These are phyloP conservation scores for Huntiella omanensis DNA, from an alignment of 2,329 filamentous ascomycete genomes.

Conservation along the genomic window DNA sequence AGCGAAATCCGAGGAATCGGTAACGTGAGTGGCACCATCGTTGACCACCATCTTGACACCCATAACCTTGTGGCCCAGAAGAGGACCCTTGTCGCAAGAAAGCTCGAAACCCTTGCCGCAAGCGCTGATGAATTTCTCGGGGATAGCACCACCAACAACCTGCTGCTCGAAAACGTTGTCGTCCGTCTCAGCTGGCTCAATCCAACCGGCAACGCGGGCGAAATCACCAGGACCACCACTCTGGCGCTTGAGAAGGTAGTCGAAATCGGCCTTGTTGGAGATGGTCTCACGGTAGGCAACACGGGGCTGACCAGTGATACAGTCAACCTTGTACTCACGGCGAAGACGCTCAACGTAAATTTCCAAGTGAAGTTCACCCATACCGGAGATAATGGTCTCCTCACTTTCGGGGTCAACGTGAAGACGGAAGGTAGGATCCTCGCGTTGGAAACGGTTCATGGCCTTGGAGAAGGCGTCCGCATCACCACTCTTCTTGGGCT, in stretches of 20 bases:
- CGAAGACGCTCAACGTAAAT: constrained; percentile 96
- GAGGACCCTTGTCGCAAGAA: constrained; percentile 67
- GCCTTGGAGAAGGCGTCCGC: constrained; percentile 92
- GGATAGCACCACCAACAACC: constrained; percentile 75
- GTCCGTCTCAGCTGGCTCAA: constrained; percentile 60
- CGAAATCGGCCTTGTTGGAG: constrained; percentile 60
- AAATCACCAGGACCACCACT: constrained; percentile 90
- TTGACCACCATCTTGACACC: constrained; percentile 82
- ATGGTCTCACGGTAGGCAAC: constrained; percentile 96
- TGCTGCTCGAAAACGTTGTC: constrained; percentile 73
- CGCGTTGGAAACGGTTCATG: constrained; percentile 95
- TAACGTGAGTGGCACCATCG: constrained; percentile 92
- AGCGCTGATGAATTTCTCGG: constrained; percentile 86
- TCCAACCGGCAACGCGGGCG: constrained; percentile 75
- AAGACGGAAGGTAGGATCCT: constrained; percentile 94
- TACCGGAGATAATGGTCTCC: constrained; percentile 94
- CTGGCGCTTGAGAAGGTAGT: constrained; percentile 89
- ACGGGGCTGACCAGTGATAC: constrained; percentile 85
- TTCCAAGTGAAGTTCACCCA: constrained; percentile 93
- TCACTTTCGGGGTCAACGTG: constrained; percentile 81
- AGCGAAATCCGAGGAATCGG: constrained; percentile 89
- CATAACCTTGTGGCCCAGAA: constrained; percentile 84
- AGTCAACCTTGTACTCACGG: constrained; percentile 92
- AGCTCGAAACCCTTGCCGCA: constrained; percentile 88
- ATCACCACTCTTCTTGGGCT: constrained; percentile 84